phyloP scores from a whole-genome alignment of 768 basidiomycete genomes.

The Macrolepiota fuliginosa region DNA sequence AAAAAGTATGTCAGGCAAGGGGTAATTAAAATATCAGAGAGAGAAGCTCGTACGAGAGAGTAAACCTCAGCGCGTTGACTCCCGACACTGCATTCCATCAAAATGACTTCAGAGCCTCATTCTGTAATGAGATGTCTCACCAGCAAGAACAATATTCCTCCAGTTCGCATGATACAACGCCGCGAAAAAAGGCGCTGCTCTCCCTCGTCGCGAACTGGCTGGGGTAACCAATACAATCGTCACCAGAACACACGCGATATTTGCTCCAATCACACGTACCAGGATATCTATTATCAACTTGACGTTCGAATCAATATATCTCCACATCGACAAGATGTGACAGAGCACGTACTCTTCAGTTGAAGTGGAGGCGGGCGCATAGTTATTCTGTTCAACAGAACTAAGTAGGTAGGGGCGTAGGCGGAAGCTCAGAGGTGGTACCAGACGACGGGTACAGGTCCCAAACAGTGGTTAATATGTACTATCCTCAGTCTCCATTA shows the following conservation, averaged over 20 bases:
- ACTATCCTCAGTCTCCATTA: neutral
- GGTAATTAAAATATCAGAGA: neutral
- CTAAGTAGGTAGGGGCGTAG: constrained; percentile 14
- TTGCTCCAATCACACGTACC: constrained; percentile 17
- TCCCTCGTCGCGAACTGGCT: constrained; percentile 23
- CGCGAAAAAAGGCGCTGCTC: constrained; percentile 28
- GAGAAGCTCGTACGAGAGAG: constrained; percentile 29
- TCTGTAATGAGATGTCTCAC: constrained; percentile 17
- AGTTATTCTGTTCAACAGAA: constrained; percentile 27
- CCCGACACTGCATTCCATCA: constrained; percentile 28
- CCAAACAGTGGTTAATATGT: constrained; percentile 4
- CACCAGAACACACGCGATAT: neutral
- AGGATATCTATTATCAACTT: constrained; percentile 37
- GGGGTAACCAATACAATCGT: constrained; percentile 19
- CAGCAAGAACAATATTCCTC: constrained; percentile 38
- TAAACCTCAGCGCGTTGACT: constrained; percentile 37
- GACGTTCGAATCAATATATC: neutral
- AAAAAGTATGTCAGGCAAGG: neutral
- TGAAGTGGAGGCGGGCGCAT: constrained; percentile 41
- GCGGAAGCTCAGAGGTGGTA: constrained; percentile 32
- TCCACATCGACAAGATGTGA: neutral
- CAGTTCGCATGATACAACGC: constrained; percentile 38
- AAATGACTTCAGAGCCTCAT: neutral
- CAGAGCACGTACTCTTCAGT: constrained; percentile 32
- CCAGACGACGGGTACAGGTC: constrained; percentile 33